Evolutionary conservation across 2,329 filamentous ascomycete genomes (phyloP).

Genomic region (Penicillium griseofulvum): DNA sequence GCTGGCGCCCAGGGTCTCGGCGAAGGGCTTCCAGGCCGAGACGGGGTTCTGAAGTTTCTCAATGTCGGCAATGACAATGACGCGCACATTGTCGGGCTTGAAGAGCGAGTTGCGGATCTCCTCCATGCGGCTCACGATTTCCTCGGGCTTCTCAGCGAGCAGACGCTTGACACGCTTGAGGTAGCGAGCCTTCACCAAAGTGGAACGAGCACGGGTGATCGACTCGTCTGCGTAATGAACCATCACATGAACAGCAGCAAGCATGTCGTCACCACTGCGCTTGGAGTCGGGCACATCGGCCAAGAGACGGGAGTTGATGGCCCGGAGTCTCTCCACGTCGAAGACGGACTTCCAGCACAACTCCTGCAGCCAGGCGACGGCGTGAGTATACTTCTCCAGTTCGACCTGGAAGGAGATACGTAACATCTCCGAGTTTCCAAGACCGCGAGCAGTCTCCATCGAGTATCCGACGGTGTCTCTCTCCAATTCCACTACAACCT

Average conservation of each 20-base stretch:
- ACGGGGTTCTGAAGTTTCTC: constrained; percentile 71
- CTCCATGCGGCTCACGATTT: constrained; percentile 74
- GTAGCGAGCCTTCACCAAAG: constrained; percentile 82
- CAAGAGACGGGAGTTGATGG: constrained; percentile 73
- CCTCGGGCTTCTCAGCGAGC: constrained; percentile 70
- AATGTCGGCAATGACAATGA: constrained; percentile 80
- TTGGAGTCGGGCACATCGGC: constrained; percentile 92
- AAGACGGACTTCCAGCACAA: constrained; percentile 89
- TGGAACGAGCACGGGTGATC: constrained; percentile 72
- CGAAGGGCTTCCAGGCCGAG: constrained; percentile 70
- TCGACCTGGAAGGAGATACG: constrained; percentile 82
- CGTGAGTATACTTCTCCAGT: constrained; percentile 77
- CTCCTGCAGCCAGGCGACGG: constrained; percentile 79
- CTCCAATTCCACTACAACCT: constrained; percentile 88
- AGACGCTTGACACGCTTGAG: constrained; percentile 81
- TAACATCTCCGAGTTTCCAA: constrained; percentile 79
- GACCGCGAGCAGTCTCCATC: constrained; percentile 64
- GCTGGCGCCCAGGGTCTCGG: constrained; percentile 50
- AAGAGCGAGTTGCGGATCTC: constrained; percentile 73
- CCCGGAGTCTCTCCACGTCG: constrained; percentile 65
- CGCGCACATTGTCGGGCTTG: constrained; percentile 78
- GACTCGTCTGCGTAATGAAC: constrained; percentile 77
- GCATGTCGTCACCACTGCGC: constrained; percentile 70
- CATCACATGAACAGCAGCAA: constrained; percentile 65
- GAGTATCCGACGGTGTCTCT: constrained; percentile 83